Evolutionary conservation across 768 basidiomycete genomes (phyloP).

Genomic region (Kwoniella europaea): DNA sequence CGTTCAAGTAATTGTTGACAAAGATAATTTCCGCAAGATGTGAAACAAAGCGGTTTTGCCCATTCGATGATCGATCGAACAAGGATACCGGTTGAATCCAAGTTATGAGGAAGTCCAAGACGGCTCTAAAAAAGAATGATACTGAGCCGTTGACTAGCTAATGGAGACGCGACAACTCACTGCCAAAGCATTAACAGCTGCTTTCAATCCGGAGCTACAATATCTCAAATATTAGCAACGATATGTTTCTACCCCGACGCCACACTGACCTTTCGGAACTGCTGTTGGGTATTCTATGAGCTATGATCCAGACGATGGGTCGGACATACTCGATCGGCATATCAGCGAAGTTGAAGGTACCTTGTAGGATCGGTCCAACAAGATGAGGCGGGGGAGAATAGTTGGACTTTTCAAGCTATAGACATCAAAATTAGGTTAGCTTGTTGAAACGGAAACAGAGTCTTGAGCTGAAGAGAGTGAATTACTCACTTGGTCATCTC

Average conservation of each 20-base stretch:
- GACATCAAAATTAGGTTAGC: not conserved
- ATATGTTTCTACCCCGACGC: not conserved
- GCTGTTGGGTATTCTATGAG: constrained; percentile 36
- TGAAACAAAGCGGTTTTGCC: constrained; percentile 41
- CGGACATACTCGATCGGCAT: constrained; percentile 34
- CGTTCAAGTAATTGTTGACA: constrained; percentile 54
- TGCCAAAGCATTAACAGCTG: constrained; percentile 45
- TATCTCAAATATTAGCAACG: not conserved
- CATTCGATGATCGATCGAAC: constrained; percentile 43
- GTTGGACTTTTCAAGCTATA: constrained; percentile 6
- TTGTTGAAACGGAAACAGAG: no score
- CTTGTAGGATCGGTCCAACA: constrained; percentile 26
- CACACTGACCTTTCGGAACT: constrained; percentile 36
- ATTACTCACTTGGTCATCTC: constrained; percentile 8
- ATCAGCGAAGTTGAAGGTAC: constrained; percentile 34
- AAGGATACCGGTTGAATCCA: constrained; percentile 20
- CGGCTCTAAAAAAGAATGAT: constrained; percentile 20
- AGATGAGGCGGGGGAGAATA: constrained; percentile 23
- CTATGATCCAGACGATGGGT: constrained; percentile 46
- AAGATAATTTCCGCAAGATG: constrained; percentile 55
- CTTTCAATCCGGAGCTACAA: constrained; percentile 39
- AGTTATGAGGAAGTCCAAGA: constrained; percentile 23
- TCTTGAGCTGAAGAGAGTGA: no score
- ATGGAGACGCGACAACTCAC: constrained; percentile 24
- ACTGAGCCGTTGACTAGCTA: not conserved